Base-by-base conservation (phyloP, 176 grass and related monocot species). In the Triticum urartu region DNA sequence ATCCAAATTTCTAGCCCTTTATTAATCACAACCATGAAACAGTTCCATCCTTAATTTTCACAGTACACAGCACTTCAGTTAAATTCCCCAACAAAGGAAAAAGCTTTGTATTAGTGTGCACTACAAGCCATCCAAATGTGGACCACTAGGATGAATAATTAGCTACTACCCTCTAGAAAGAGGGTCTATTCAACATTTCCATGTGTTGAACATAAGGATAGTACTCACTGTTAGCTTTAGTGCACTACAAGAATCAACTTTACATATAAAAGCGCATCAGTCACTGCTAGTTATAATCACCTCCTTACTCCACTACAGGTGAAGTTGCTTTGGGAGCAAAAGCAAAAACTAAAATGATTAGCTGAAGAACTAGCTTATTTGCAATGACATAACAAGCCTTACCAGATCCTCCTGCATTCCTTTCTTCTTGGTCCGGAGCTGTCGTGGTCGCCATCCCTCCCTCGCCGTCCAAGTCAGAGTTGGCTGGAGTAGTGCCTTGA, bases 221-320 rank as follows among this genome's bases (percentile, higher is more conserved):
- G 75, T 14, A 84, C 47, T 81, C 63, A 11, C 12, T 64, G 72
- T 39, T 69, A 87, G 18, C 81, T 88, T 87, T 91, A 81, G 17
- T 54, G 61, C 15, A 40, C 38, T 54, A 24, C n/a, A 84, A 32
- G 75, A 48, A 77, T 22, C 43, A 80, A 63, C 21, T 87, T 75
- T 76, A 56, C 33, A 77, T 56, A 58, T 47, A 84, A 87, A 87
- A 87, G 67, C 80, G 67, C 66, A 45, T 80, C 39, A 76, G 66
- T 69, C 71, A 15, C 11, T 77, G 71, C 26, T 70, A 87, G 32
- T 22, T 40, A 68, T 64, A 28, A 67, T 38, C 9, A 84, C 11
- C 10, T 52, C 22, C 59, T 80, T 76, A 61, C 47, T 79, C 45
- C 65, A 4, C 69, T 79, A 6, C 25, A 79, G 64, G n/a, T 83